Conservation (phyloP, 129 eudicot genomes). For the Chrysanthemum makinoi region DNA sequence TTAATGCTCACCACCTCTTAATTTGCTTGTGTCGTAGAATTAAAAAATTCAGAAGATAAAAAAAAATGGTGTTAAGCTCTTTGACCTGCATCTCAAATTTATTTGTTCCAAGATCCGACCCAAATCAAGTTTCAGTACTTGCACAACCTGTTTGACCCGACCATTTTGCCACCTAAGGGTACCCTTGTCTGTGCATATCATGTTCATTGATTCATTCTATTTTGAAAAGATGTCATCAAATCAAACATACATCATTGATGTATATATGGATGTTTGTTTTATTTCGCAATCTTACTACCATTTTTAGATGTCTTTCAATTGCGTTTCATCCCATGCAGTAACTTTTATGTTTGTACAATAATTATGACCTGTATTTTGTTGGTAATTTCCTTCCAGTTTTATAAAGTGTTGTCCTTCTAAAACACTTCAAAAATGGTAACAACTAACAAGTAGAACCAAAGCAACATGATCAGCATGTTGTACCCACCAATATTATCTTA, state of each 20-base stretch:
- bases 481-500: not conserved
- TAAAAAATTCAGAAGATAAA: too few species aligned
- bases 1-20: too few species aligned
- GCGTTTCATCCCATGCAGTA: slow-evolving; percentile 17
- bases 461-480: slow-evolving; percentile 22
- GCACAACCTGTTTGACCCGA: too few species aligned
- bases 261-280: not conserved
- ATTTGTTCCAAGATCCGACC: too few species aligned
- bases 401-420: not conserved
- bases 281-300: slow-evolving; percentile 3
- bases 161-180: too few species aligned
- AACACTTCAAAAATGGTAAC: not conserved
- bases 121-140: too few species aligned
- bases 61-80: too few species aligned
- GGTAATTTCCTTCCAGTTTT: slow-evolving; percentile 8
- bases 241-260: slow-evolving; percentile 9
- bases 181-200: too few species aligned
- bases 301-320: slow-evolving; percentile 1
- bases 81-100: too few species aligned
- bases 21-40: too few species aligned
- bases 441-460: slow-evolving; percentile 7
- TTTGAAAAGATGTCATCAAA: slow-evolving; percentile 4
- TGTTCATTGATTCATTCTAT: not conserved
- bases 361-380: not conserved
- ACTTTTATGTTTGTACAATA: slow-evolving; percentile 8